Conservation (phyloP, 192 early-diverging fungal genomes). For the Cetraspora pellucida region DNA sequence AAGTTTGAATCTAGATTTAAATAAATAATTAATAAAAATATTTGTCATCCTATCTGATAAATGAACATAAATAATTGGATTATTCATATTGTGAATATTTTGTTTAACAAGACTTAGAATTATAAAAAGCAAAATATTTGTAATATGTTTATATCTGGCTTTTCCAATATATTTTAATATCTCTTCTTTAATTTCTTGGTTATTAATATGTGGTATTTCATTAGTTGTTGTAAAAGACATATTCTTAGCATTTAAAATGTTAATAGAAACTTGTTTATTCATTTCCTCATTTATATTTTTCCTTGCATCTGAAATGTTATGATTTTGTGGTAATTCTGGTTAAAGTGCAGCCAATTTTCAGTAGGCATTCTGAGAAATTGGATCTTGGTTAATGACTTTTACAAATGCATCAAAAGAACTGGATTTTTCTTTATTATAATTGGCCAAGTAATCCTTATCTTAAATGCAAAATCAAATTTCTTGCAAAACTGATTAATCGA, state of each 20-base stretch:
- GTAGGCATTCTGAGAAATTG: background rate
- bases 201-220: no score
- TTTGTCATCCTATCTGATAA: background rate
- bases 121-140: background rate
- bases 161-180: background rate
- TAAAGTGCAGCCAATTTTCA: background rate
- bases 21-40: no score
- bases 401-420: background rate
- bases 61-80: background rate
- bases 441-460: background rate
- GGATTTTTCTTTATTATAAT: background rate
- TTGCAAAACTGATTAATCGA: background rate
- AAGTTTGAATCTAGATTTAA: no score
- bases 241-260: background rate
- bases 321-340: background rate
- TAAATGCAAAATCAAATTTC: background rate
- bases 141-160: background rate
- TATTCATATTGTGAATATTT: background rate
- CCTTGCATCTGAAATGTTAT: background rate
- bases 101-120: background rate
- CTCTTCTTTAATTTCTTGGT: background rate
- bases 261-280: background rate
- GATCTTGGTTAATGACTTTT: background rate
- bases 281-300: conserved; percentile 1
- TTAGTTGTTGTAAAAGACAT: background rate